Evolutionary conservation across 1,284 basidiomycete species (phyloP), one percentile per base, ranked within the genome.

Genomic region (Irpex rosettiformis): DNA sequence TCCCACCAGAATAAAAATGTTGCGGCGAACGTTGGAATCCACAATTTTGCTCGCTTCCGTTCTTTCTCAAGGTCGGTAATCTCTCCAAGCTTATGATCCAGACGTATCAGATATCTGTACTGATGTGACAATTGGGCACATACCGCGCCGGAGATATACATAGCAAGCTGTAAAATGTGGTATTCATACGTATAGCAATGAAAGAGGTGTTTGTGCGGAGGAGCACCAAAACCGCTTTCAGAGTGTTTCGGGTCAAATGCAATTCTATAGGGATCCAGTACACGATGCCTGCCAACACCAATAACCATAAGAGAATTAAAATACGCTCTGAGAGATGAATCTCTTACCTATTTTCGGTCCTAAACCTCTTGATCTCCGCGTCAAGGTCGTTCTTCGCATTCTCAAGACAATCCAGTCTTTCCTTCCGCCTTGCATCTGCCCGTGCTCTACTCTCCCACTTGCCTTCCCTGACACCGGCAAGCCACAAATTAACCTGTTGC

Each of bases 111-210:
- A 28, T 11, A 43, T 30, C n/a, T 18, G n/a, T 18, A 37, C 24
- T 18, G 3, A 40, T 16, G 43, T 8, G n/a, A 45, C 7, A 22
- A 45, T 8, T 45, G 43, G 3, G 48, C 2, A 61, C 73, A 48
- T 55, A 75, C 74, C 40, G 70, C 54, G 21, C 70, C 70, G 3
- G 65, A 59, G 10, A 75, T 52, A n/a, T 68, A 61, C 21, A 59
- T 53, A 6, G 70, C 57, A 22, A 70, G 68, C 21, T 69, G 66
- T 28, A 68, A 62, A 7, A 71, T 59, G 60, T 73, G 70, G 52
- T 72, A 79, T 57, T 93, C 89, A 67, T 91, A 93, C 22, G 91
- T 80, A 65, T 85, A 89, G 54, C 84, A 85, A 59, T 86, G 74
- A 62, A 89, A 89, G 6, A 89, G 73, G 67, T 82, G 83, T 28